Conservation (phyloP, 2,329 filamentous ascomycete species). For the Emmonsiellopsis sp. region DNA sequence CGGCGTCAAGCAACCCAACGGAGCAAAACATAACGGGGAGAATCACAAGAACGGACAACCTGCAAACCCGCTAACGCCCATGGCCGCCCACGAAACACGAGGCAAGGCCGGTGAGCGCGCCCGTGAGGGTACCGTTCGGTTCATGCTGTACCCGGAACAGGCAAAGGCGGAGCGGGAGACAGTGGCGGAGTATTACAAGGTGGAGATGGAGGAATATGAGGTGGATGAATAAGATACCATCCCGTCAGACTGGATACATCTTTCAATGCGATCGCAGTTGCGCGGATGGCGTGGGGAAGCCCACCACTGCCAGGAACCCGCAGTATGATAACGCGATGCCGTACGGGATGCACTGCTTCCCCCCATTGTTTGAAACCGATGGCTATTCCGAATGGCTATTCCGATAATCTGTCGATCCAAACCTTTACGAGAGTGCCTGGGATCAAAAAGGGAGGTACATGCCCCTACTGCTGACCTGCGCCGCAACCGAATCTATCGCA, state of each 20-base stretch:
- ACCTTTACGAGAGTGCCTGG: too few species aligned
- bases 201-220: constrained; percentile 62
- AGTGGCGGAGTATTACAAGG: constrained; percentile 59
- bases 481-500: too few species aligned
- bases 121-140: constrained; percentile 70
- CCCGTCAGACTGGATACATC: neutral
- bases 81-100: constrained; percentile 37
- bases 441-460: too few species aligned
- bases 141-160: constrained; percentile 74
- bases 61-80: constrained; percentile 36
- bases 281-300: too few species aligned
- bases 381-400: too few species aligned
- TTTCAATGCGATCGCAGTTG: neutral
- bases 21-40: constrained; percentile 17
- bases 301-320: too few species aligned
- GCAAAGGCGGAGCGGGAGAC: constrained; percentile 62
- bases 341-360: too few species aligned
- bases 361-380: too few species aligned
- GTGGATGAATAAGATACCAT: constrained; percentile 24
- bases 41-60: constrained; percentile 9
- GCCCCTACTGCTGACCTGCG: too few species aligned
- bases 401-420: too few species aligned
- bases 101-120: constrained; percentile 36
- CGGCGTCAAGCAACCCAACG: constrained; percentile 13
- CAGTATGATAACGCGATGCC: too few species aligned